A percentile compares a stretch with the other conserved stretches of the same genome.
Evolutionary conservation across 1,284 basidiomycete genomes (phyloP).

Genomic region (Cryptococcus jaspeensis): DNA sequence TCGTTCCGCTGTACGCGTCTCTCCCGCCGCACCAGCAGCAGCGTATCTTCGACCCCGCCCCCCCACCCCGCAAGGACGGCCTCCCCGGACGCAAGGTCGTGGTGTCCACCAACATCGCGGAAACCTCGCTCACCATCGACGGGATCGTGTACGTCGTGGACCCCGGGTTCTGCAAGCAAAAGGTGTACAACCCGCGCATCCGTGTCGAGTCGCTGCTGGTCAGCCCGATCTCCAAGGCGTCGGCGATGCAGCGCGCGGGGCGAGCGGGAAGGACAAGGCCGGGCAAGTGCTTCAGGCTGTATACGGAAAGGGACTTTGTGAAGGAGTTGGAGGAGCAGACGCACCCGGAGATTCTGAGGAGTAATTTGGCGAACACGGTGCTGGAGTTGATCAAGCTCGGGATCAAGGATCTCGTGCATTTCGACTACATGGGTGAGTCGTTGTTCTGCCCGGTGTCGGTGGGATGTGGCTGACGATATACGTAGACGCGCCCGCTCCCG

Average conservation of each 20-base stretch:
- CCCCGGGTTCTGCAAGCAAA: conserved; percentile 96
- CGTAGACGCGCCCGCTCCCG: conserved; percentile 85
- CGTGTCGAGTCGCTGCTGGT: conserved; percentile 93
- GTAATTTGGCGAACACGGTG: conserved; percentile 90
- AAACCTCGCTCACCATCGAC: conserved; percentile 96
- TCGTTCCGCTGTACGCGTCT: conserved; percentile 90
- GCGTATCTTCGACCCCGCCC: conserved; percentile 88
- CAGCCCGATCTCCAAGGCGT: conserved; percentile 93
- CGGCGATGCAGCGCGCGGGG: conserved; percentile 92
- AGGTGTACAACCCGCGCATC: conserved; percentile 94
- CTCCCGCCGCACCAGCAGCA: conserved; percentile 92
- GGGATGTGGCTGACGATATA: conserved; percentile 5
- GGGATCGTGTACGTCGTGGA: conserved; percentile 99
- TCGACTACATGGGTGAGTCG: conserved; percentile 76
- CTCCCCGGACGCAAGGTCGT: conserved; percentile 91
- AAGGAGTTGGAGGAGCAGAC: conserved; percentile 93
- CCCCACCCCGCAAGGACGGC: conserved; percentile 64
- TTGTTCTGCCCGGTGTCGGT: background rate
- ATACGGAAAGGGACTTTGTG: conserved; percentile 98
- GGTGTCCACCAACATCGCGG: conserved; percentile 95
- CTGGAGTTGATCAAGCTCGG: conserved; percentile 93
- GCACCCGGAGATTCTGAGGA: conserved; percentile 90
- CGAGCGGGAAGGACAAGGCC: conserved; percentile 94
- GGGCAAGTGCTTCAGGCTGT: conserved; percentile 95
- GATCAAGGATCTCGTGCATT: conserved; percentile 85